Evolutionary conservation across 1,284 basidiomycete genomes (phyloP).

Genomic region (Phenoliferia sp.): DNA sequence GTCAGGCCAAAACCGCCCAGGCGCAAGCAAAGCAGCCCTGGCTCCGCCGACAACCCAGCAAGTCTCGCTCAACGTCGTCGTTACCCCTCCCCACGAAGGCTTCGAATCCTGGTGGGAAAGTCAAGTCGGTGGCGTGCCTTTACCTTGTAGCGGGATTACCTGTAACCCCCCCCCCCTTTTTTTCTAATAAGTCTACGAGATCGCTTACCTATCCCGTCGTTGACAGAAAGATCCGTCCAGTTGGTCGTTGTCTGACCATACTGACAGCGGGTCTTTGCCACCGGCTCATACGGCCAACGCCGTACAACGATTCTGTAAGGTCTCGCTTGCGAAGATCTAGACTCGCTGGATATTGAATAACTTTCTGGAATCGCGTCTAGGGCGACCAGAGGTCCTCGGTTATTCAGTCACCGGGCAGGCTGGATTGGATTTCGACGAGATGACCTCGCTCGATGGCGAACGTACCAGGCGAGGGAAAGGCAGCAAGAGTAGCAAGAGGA

Average conservation of each 20-base stretch:
- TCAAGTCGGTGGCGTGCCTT: slow-evolving; percentile 18
- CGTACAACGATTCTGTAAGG: slow-evolving; percentile 48
- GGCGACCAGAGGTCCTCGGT: slow-evolving; percentile 87
- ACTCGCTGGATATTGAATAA: slow-evolving; percentile 69
- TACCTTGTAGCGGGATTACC: not conserved
- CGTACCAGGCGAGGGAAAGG: slow-evolving; percentile 11
- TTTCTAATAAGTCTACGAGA: slow-evolving; percentile 45
- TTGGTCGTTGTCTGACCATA: slow-evolving; percentile 80
- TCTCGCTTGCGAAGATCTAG: not conserved
- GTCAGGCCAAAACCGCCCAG: not conserved
- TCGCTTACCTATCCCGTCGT: slow-evolving; percentile 49
- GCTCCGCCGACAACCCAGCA: not conserved
- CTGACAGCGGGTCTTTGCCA: slow-evolving; percentile 54
- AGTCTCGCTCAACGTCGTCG: not conserved
- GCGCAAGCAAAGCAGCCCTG: not conserved
- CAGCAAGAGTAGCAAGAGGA: not conserved
- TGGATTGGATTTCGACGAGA: slow-evolving; percentile 56
- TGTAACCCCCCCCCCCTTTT: not conserved
- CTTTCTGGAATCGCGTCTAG: no score
- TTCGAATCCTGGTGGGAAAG: slow-evolving; percentile 15
- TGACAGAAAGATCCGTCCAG: slow-evolving; percentile 45
- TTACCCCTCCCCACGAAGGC: not conserved
- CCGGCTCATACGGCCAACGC: slow-evolving; percentile 79
- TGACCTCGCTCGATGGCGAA: not conserved
- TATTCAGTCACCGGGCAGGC: slow-evolving; percentile 75